phyloP scores from a whole-genome alignment of 495 filamentous ascomycete genomes.

The Cairneyella variabilis region DNA sequence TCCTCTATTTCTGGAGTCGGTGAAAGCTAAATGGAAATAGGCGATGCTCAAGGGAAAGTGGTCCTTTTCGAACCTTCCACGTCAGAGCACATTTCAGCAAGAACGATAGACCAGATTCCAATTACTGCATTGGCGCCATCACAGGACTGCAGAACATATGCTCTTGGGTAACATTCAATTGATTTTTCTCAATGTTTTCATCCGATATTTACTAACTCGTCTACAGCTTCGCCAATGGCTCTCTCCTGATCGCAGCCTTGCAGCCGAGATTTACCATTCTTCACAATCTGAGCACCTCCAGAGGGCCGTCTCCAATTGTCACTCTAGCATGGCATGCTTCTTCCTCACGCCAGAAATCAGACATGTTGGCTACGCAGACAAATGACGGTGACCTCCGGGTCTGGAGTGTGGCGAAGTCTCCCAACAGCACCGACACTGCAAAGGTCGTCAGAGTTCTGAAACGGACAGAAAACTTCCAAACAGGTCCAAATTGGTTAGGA shows the following conservation, averaged over 20 bases:
- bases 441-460: constrained; percentile 87
- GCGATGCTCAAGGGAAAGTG: constrained; percentile 86
- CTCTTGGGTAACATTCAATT: constrained; percentile 70
- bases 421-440: constrained; percentile 66
- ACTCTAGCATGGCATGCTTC: constrained; percentile 97
- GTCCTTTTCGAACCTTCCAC: constrained; percentile 92
- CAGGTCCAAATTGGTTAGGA: constrained; percentile 89
- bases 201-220: constrained; percentile 30
- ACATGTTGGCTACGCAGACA: constrained; percentile 94
- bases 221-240: constrained; percentile 86
- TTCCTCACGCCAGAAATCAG: constrained; percentile 93
- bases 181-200: neutral
- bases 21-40: constrained; percentile 43
- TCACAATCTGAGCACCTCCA: constrained; percentile 80
- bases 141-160: constrained; percentile 93
- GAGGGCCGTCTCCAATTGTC: constrained; percentile 82
- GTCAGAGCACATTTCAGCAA: constrained; percentile 86
- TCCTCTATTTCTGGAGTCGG: neutral
- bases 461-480: constrained; percentile 64
- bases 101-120: constrained; percentile 87
- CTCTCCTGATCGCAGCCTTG: constrained; percentile 83
- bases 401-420: constrained; percentile 92
- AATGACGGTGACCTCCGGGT: constrained; percentile 89
- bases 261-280: constrained; percentile 92
- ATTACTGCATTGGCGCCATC: constrained; percentile 88